These are phyloP conservation scores for Alternaria ethzedia DNA, from an alignment of 2,329 filamentous ascomycete species.

Conservation along the genomic window DNA sequence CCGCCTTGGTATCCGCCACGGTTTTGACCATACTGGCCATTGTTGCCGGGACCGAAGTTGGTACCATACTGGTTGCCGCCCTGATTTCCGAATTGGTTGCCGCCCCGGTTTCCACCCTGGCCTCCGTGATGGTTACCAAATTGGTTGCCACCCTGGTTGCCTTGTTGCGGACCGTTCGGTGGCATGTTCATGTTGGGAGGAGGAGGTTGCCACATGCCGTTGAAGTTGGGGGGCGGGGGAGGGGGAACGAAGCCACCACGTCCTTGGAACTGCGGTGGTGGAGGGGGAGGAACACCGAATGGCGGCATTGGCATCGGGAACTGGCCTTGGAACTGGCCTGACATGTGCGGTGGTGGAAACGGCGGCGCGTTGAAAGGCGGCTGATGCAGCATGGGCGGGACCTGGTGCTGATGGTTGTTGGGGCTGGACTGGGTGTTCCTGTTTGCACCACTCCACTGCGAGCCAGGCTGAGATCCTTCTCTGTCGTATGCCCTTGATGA, in stretches of 20 bases:
- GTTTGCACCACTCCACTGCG: slow-evolving; percentile 16
- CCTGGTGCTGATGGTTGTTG: slow-evolving; percentile 11
- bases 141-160: slow-evolving; percentile 14
- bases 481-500: slow-evolving; percentile 13
- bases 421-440: slow-evolving; percentile 9
- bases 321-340: slow-evolving; percentile 26
- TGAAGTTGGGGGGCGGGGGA: slow-evolving; percentile 34
- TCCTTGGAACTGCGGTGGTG: slow-evolving; percentile 27
- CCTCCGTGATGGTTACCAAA: slow-evolving; percentile 12
- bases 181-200: slow-evolving; percentile 25
- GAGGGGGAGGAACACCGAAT: slow-evolving; percentile 26
- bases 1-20: slow-evolving; percentile 18
- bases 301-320: slow-evolving; percentile 25
- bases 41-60: slow-evolving; percentile 15
- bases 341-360: slow-evolving; percentile 23
- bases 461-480: slow-evolving; percentile 12
- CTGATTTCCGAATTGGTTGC: slow-evolving; percentile 8
- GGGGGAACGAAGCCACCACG: slow-evolving; percentile 25
- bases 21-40: slow-evolving; percentile 12
- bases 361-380: slow-evolving; percentile 25
- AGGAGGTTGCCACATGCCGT: slow-evolving; percentile 27
- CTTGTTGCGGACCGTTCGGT: slow-evolving; percentile 14
- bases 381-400: slow-evolving; percentile 9
- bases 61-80: slow-evolving; percentile 10
- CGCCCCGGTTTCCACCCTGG: slow-evolving; percentile 15